A percentile compares a stretch with the other conserved stretches of the same genome.
These are phyloP conservation scores for Colletotrichum limetticola DNA, from an alignment of 2,329 filamentous ascomycete genomes.

Conservation along the genomic window DNA sequence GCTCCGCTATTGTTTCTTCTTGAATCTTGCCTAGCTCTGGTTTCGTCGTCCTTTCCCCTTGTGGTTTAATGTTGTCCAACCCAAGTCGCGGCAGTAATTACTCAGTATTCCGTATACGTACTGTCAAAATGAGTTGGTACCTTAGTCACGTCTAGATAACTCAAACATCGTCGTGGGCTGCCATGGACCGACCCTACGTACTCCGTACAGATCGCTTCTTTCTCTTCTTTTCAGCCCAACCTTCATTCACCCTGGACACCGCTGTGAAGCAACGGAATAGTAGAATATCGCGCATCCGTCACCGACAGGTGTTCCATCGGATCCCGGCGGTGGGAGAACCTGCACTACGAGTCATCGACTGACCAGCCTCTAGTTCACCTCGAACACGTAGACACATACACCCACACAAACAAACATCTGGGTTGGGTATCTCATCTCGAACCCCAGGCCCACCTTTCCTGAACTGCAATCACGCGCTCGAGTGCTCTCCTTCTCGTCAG, in stretches of 20 bases:
- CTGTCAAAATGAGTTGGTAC: background rate
- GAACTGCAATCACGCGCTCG: too few relatives aligned
- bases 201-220: too few relatives aligned
- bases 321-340: background rate
- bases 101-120: background rate
- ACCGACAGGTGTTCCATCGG: background rate
- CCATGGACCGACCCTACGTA: too few relatives aligned
- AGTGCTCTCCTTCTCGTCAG: background rate
- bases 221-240: background rate
- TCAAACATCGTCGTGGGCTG: too few relatives aligned
- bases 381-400: too few relatives aligned
- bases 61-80: background rate
- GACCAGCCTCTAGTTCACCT: too few relatives aligned
- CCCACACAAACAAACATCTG: background rate
- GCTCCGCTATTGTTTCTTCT: slow-evolving; percentile 21
- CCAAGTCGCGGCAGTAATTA: background rate
- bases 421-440: background rate
- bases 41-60: slow-evolving; percentile 8
- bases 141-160: background rate
- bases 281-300: background rate
- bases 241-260: background rate
- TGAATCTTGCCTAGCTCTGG: slow-evolving; percentile 4
- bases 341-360: background rate
- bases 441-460: too few relatives aligned
- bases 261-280: too few relatives aligned